phyloP scores from a whole-genome alignment of 352 stramenopile genomes.

The Phytophthora citricola region DNA sequence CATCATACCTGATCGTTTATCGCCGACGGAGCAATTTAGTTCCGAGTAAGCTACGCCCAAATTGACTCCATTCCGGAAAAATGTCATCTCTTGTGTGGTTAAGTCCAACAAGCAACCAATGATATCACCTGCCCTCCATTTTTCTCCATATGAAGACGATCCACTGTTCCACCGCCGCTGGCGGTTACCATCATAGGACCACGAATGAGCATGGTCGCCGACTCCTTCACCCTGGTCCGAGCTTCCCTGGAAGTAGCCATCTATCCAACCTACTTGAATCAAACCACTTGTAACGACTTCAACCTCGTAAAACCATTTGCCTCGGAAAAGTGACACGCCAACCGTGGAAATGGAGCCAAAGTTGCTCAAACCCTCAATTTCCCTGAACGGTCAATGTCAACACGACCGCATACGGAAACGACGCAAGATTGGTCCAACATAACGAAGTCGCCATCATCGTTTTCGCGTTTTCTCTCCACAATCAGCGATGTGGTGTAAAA shows the following conservation, averaged over 20 bases:
- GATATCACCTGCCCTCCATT: conserved; percentile 92
- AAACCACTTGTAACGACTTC: conserved; percentile 90
- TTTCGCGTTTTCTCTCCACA: conserved; percentile 85
- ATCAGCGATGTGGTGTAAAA: conserved; percentile 91
- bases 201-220: conserved; percentile 91
- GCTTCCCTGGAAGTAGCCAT: conserved; percentile 91
- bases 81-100: conserved; percentile 81
- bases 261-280: conserved; percentile 94
- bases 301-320: conserved; percentile 96
- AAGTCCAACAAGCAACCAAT: conserved; percentile 92
- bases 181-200: conserved; percentile 94
- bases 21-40: conserved; percentile 51
- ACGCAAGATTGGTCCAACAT: conserved; percentile 75
- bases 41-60: conserved; percentile 81
- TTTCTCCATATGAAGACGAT: conserved; percentile 88
- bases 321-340: conserved; percentile 73
- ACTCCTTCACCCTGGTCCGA: conserved; percentile 93
- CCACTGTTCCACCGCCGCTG: conserved; percentile 92
- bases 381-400: conserved; percentile 89
- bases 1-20: conserved; percentile 78
- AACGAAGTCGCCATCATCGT: conserved; percentile 69
- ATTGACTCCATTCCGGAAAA: conserved; percentile 90
- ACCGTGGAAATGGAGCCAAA: conserved; percentile 87
- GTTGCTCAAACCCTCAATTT: conserved; percentile 90
- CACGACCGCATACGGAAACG: conserved; percentile 73